These are phyloP conservation scores for Quercus agrifolia DNA, from an alignment of 306 rosid genomes.

Conservation along the genomic window DNA sequence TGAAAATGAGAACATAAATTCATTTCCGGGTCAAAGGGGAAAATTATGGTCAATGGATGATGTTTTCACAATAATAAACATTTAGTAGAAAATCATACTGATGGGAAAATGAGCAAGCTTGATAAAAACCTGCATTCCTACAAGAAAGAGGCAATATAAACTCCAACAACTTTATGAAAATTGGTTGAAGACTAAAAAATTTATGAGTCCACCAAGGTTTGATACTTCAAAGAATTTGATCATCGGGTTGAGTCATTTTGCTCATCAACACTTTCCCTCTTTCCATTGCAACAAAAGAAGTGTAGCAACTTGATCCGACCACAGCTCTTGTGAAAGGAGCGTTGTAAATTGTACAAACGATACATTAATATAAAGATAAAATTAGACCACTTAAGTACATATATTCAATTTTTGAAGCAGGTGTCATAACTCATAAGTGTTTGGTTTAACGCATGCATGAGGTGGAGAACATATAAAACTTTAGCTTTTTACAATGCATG, in stretches of 20 bases:
- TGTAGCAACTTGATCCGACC: slow-evolving; percentile 46
- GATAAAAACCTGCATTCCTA: background rate
- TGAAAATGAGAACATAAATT: no score
- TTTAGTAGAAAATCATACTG: no score
- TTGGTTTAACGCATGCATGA: background rate
- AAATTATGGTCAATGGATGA: background rate
- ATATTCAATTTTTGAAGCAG: background rate
- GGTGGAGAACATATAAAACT: background rate
- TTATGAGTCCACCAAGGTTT: background rate
- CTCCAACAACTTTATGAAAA: background rate
- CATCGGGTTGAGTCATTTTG: slow-evolving; percentile 27
- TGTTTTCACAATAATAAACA: background rate
- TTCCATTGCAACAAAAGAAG: slow-evolving; percentile 58
- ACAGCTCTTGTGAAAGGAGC: background rate
- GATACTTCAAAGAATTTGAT: background rate
- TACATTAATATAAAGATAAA: background rate
- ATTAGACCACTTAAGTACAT: background rate
- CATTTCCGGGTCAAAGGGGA: no score
- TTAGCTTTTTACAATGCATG: background rate
- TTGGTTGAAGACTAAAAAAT: background rate
- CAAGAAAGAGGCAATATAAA: background rate
- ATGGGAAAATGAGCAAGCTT: background rate
- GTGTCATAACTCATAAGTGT: background rate
- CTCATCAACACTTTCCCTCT: slow-evolving; percentile 26
- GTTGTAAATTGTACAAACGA: background rate